Percentiles rank a stretch among this genome's conserved stretches.
Conservation (phyloP, 2,329 filamentous ascomycete genomes). For the Kalmusia sp. region DNA sequence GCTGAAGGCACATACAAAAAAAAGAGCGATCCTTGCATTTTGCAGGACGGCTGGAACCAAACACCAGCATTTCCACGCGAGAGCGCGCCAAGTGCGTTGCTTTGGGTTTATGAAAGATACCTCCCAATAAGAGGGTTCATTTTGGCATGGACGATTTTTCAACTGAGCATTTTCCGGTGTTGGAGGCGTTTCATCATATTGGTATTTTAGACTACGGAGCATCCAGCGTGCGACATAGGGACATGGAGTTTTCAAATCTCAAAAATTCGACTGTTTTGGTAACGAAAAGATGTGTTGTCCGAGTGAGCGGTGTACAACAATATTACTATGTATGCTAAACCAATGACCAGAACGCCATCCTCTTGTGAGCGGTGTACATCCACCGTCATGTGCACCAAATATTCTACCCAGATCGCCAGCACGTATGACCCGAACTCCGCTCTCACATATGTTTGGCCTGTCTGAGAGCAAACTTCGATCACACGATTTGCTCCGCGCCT, state of each 20-base stretch:
- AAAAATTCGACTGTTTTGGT: neutral
- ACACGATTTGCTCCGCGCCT: no score
- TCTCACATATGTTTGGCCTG: no score
- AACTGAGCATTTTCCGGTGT: conserved; percentile 5
- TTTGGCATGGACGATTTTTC: neutral
- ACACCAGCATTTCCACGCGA: neutral
- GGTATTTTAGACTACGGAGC: conserved; percentile 1
- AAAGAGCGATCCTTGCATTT: neutral
- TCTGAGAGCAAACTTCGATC: no score
- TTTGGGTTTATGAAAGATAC: neutral
- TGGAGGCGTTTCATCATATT: conserved; percentile 2
- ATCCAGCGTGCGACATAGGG: conserved; percentile 2
- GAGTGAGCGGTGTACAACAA: neutral
- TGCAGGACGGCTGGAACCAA: neutral
- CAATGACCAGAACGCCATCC: neutral
- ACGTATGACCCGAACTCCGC: neutral
- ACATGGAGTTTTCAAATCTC: neutral
- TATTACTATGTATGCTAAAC: neutral
- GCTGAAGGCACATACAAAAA: no score
- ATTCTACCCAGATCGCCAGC: neutral
- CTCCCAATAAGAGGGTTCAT: neutral
- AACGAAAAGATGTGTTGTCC: no score
- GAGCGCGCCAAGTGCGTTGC: neutral
- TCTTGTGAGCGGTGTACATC: neutral
- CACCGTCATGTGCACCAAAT: neutral